phyloP scores from a whole-genome alignment of 2,329 filamentous ascomycete species.

The Atkinsonella hypoxylon region DNA sequence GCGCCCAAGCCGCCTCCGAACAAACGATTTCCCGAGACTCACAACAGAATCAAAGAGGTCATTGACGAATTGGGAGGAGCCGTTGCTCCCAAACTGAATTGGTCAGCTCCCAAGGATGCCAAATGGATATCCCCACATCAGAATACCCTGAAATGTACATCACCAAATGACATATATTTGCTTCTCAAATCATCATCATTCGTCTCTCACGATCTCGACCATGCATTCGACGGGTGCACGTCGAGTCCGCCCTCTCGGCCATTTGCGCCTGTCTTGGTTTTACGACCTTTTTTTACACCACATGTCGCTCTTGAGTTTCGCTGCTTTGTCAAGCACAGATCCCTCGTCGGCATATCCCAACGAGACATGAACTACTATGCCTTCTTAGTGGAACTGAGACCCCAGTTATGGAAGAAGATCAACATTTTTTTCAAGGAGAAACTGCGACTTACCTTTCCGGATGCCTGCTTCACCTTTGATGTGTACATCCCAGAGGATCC shows the following conservation, averaged over 20 bases:
- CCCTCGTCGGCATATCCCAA: slow-evolving; percentile 74
- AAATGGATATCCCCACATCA: slow-evolving; percentile 75
- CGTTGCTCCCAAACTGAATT: slow-evolving; percentile 90
- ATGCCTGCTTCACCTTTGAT: slow-evolving; percentile 78
- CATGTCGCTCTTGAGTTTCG: slow-evolving; percentile 91
- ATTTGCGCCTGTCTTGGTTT: slow-evolving; percentile 68
- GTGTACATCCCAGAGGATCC: slow-evolving; percentile 71
- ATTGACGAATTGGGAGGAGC: slow-evolving; percentile 75
- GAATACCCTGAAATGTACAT: slow-evolving; percentile 85
- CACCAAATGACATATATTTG: slow-evolving; percentile 84
- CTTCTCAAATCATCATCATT: slow-evolving; percentile 92
- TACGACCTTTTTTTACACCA: slow-evolving; percentile 78
- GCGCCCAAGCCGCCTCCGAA: slow-evolving; percentile 33
- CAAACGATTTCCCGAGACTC: slow-evolving; percentile 55
- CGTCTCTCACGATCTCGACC: slow-evolving; percentile 83
- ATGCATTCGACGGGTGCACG: slow-evolving; percentile 69
- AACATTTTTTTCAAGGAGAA: slow-evolving; percentile 65
- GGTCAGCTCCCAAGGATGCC: slow-evolving; percentile 93
- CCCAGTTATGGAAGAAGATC: slow-evolving; percentile 56
- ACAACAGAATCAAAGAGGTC: slow-evolving; percentile 61
- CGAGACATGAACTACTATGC: slow-evolving; percentile 84
- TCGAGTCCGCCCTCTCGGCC: slow-evolving; percentile 26
- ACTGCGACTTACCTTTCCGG: slow-evolving; percentile 67
- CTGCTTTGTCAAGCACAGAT: slow-evolving; percentile 79
- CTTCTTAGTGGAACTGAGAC: slow-evolving; percentile 56